A percentile compares a stretch with the other conserved stretches of the same genome.
Conservation (phyloP, 352 stramenopile species). For the Aphanomyces stellatus region DNA sequence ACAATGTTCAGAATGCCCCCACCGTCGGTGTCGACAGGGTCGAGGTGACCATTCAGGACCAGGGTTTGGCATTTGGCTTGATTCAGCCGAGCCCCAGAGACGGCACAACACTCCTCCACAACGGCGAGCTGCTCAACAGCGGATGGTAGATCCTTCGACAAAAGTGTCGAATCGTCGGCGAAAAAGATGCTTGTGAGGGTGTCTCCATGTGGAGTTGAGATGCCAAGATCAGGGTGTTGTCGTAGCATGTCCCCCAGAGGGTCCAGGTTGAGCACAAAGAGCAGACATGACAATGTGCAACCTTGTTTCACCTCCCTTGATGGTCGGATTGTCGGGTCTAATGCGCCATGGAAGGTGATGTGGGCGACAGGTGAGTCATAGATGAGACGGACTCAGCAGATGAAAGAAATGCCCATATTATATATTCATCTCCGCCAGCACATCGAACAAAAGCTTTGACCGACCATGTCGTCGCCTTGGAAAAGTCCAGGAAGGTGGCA, state of each 20-base stretch:
- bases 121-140: constrained; percentile 20
- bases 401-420: constrained; percentile 14
- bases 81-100: constrained; percentile 24
- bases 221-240: not conserved
- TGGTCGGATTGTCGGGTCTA: constrained; percentile 14
- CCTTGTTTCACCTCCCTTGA: constrained; percentile 21
- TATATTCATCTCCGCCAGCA: constrained; percentile 22
- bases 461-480: constrained; percentile 25
- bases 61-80: constrained; percentile 17
- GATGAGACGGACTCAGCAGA: constrained; percentile 19
- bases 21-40: too few species aligned
- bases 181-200: constrained; percentile 21
- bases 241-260: constrained; percentile 15
- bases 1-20: too few species aligned
- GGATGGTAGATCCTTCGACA: not conserved
- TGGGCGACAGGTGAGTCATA: constrained; percentile 15
- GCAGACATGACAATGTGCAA: constrained; percentile 19
- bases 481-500: constrained; percentile 25
- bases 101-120: constrained; percentile 24
- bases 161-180: constrained; percentile 22
- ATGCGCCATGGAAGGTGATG: constrained; percentile 16
- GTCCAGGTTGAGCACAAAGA: constrained; percentile 16
- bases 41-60: constrained; percentile 6
- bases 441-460: constrained; percentile 20
- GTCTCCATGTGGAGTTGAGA: not conserved